These are phyloP conservation scores for Aspergillus vadensis DNA, from an alignment of 2,329 filamentous ascomycete genomes.

Conservation along the genomic window DNA sequence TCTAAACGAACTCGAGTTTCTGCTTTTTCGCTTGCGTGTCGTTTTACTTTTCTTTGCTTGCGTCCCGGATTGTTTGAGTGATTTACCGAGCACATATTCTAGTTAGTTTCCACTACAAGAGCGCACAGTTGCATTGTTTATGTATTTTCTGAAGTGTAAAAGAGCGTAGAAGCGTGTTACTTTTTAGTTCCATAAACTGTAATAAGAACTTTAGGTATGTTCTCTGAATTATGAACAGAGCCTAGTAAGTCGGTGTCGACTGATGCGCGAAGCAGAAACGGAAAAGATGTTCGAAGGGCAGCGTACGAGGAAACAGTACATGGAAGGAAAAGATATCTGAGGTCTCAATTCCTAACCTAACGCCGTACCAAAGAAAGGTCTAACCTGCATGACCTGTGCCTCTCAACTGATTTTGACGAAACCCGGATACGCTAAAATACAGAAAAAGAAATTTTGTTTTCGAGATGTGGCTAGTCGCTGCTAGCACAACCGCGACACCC, in stretches of 20 bases:
- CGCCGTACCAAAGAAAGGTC: not conserved
- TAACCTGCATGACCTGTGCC: not conserved
- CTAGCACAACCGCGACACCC: constrained; percentile 90
- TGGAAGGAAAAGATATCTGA: not conserved
- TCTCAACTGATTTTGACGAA: not conserved
- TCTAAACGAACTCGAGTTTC: constrained; percentile 34
- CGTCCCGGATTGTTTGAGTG: constrained; percentile 11
- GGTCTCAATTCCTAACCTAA: constrained; percentile 4
- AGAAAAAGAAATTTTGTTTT: not conserved
- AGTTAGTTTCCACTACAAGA: not conserved
- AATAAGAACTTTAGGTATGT: constrained; percentile 23
- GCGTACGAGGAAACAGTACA: not conserved
- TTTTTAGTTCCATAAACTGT: not conserved
- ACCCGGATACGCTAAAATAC: not conserved
- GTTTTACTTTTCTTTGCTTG: constrained; percentile 16
- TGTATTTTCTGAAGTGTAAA: not conserved
- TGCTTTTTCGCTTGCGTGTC: constrained; percentile 21
- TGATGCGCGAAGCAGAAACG: not conserved
- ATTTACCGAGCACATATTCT: not conserved
- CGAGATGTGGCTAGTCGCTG: constrained; percentile 62
- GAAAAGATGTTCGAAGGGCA: not conserved
- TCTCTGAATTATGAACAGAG: not conserved
- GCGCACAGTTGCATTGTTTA: not conserved
- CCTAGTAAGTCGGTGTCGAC: not conserved
- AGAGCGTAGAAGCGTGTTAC: too few species aligned